Base-by-base conservation (phyloP, 805 yeast genomes). In the Kodamaea jinghongensis region DNA sequence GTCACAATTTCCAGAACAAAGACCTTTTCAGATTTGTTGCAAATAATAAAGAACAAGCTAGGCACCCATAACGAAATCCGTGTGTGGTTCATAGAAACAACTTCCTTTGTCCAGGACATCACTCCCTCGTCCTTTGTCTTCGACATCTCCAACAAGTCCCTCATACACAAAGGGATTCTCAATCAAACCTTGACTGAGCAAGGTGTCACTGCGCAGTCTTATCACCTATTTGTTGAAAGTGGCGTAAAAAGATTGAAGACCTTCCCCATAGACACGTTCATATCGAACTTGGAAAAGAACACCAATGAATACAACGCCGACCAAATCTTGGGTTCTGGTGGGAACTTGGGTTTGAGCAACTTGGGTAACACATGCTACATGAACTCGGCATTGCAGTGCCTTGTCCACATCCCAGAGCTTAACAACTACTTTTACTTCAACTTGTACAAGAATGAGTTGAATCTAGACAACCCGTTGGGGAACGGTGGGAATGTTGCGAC, bases 381-480 rank as follows among this genome's bases (percentile, higher is more conserved):
- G 97, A 89, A 88, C 59, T 86, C 95, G 7, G 96, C 96, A 0
- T 63, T 91, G 32, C 98, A 93, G 55, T 91, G 97, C 54, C 64
- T 91, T 30, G 75, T 79, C 0, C 98, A 91, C 55, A 73, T 90
- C 9, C 95, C 96, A 1, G 96, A 88, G 58, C 61, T 93, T 17
- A 76, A 82, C 7, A 72, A 79, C 30, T 91, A 88, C 56, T 93
- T 91, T 52, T 62, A 82, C 27, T 76, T 74, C 52, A 75, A 77
- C 39, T 66, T 76, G 11, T 85, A 68, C 55, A 69, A 73, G 47
- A 58, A 60, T 2, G 98, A 91, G 51, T 62, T 91, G 35, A 93
- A 93, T 55, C 49, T 61, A 3, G 67, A 71, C 13, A 93, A 91
- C 57, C 96, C 97, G 0, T 72, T 93, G 40, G 98, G 98, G 2